Percentiles rank a stretch among this genome's conserved stretches.
phyloP scores from a whole-genome alignment of 2,329 filamentous ascomycete genomes.

The Phaeoacremonium minimum region DNA sequence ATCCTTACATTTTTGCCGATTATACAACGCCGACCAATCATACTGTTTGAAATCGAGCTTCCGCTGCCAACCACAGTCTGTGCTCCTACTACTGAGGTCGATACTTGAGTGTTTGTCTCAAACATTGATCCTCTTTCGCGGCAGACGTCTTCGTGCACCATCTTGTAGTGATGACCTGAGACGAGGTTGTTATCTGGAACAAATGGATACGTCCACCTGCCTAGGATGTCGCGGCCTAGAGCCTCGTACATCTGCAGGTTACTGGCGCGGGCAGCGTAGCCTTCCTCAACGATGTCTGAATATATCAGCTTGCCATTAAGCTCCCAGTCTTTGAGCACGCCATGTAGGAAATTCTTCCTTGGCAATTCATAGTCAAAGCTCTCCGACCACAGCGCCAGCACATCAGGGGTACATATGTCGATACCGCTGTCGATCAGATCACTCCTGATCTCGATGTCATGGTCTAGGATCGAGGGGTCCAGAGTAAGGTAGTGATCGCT shows the following conservation, averaged over 20 bases:
- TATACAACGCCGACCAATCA: constrained; percentile 79
- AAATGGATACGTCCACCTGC: constrained; percentile 83
- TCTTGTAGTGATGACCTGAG: constrained; percentile 70
- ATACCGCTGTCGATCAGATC: constrained; percentile 93
- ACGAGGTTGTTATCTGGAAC: constrained; percentile 86
- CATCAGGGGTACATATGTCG: constrained; percentile 95
- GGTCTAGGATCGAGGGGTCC: constrained; percentile 73
- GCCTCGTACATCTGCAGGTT: constrained; percentile 89
- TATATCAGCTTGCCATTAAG: constrained; percentile 97
- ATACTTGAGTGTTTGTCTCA: constrained; percentile 66
- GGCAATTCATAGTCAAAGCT: constrained; percentile 84
- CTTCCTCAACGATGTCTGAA: constrained; percentile 75
- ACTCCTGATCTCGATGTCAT: constrained; percentile 76
- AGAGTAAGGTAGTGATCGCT: constrained; percentile 64
- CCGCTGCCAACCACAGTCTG: constrained; percentile 72
- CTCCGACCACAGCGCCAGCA: constrained; percentile 91
- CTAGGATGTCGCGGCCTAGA: constrained; percentile 80
- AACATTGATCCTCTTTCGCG: constrained; percentile 75
- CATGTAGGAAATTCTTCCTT: constrained; percentile 71
- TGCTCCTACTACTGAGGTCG: constrained; percentile 70
- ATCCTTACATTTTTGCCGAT: constrained; percentile 83
- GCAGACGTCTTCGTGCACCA: constrained; percentile 66
- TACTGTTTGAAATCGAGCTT: constrained; percentile 66
- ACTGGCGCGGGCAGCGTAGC: constrained; percentile 81
- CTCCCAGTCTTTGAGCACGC: constrained; percentile 94